phyloP scores from a whole-genome alignment of 768 basidiomycete genomes.

The Boletellus sp. region DNA sequence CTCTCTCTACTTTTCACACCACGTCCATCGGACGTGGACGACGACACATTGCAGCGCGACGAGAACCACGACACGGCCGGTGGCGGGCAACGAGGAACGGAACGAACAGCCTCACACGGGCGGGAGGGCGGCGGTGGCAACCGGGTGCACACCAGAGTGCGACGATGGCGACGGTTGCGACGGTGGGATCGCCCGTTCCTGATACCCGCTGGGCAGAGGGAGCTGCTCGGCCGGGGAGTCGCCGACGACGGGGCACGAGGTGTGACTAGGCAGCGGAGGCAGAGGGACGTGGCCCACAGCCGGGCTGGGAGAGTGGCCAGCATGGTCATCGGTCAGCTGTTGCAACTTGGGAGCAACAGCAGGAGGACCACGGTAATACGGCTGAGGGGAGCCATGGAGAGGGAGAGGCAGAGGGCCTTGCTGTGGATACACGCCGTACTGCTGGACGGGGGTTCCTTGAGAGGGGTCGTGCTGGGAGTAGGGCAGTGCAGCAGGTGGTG shows the following conservation, averaged over 20 bases:
- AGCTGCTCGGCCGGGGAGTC: slow-evolving; percentile 7
- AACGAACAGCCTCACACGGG: slow-evolving; percentile 4
- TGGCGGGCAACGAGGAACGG: too few relatives aligned
- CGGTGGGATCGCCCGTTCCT: neutral
- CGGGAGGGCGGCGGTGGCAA: neutral
- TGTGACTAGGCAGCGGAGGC: slow-evolving; percentile 19
- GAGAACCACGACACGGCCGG: too few relatives aligned
- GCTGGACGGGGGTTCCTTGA: neutral
- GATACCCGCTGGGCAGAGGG: slow-evolving; percentile 10
- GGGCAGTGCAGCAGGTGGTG: neutral
- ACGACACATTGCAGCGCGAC: too few relatives aligned
- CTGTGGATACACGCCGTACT: neutral
- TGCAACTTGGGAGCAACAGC: too few relatives aligned
- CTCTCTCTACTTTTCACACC: too few relatives aligned
- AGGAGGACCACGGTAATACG: neutral
- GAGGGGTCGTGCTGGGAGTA: neutral
- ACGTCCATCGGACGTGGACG: too few relatives aligned
- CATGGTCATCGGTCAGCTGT: neutral
- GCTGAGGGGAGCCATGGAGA: neutral
- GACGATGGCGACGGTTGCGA: neutral
- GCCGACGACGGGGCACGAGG: slow-evolving; percentile 8
- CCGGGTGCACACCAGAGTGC: too few relatives aligned
- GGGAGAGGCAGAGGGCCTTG: neutral
- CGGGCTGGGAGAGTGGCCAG: slow-evolving; percentile 4
- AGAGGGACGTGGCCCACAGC: neutral